These are phyloP conservation scores for Russula earlei DNA, from an alignment of 768 basidiomycete species.

Conservation along the genomic window DNA sequence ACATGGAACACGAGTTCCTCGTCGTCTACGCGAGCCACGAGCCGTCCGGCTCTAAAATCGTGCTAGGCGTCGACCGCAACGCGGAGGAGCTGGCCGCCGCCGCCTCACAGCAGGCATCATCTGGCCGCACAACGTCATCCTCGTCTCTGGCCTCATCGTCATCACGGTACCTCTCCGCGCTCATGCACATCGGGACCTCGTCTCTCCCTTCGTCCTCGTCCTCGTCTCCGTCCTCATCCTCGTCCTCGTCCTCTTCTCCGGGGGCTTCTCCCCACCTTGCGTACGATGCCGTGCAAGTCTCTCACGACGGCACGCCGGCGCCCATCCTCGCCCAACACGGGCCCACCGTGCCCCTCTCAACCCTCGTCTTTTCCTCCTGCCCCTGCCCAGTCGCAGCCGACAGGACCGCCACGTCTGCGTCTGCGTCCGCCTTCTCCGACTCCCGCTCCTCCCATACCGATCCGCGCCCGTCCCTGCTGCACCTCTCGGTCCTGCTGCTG, in stretches of 20 bases:
- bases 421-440: no score
- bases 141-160: constrained; percentile 5
- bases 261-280: not conserved
- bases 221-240: no score
- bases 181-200: not conserved
- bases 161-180: not conserved
- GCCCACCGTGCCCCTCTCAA: constrained; percentile 7
- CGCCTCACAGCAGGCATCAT: not conserved
- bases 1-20: constrained; percentile 21
- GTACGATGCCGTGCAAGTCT: constrained; percentile 18
- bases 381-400: no score
- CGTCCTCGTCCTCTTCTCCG: no score
- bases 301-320: constrained; percentile 14
- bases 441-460: no score
- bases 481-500: constrained; percentile 17
- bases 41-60: constrained; percentile 12
- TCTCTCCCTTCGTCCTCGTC: not conserved
- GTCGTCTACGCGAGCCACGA: constrained; percentile 7
- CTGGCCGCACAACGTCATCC: not conserved
- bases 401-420: no score
- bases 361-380: constrained; percentile 10
- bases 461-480: constrained; percentile 10
- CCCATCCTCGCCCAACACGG: constrained; percentile 12
- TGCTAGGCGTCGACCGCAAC: constrained; percentile 20
- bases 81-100: not conserved